Evolutionary conservation across 306 rosid species (phyloP).

Genomic region (Astragalus glycyphyllos): DNA sequence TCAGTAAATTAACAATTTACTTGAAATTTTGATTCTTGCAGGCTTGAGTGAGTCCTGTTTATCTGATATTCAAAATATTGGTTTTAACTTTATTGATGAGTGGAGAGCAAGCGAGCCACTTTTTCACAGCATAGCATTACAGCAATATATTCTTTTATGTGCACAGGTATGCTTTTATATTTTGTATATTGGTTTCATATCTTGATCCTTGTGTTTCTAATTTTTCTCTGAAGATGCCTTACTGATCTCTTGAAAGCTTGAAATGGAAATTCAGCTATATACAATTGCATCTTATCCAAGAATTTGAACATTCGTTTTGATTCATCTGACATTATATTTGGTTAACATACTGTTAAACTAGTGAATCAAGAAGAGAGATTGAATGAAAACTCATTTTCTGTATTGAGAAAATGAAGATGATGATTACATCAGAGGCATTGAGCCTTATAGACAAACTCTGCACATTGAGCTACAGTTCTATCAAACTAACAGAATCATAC

Average conservation of each 20-base stretch:
- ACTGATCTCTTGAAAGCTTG: slow-evolving; percentile 8
- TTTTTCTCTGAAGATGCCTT: slow-evolving; percentile 9
- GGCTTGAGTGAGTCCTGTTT: slow-evolving; percentile 43
- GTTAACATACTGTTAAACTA: neutral
- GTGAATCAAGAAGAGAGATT: too few species aligned
- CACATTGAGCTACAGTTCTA: too few species aligned
- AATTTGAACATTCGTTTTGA: slow-evolving; percentile 22
- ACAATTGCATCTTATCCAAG: slow-evolving; percentile 22
- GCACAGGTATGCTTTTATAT: slow-evolving; percentile 65
- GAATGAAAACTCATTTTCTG: too few species aligned
- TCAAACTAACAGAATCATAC: too few species aligned
- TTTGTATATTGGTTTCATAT: slow-evolving; percentile 21
- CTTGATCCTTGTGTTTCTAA: neutral
- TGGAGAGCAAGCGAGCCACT: slow-evolving; percentile 60
- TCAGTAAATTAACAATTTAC: slow-evolving; percentile 28
- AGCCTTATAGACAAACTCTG: too few species aligned
- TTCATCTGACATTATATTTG: slow-evolving; percentile 11
- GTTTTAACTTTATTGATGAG: slow-evolving; percentile 60
- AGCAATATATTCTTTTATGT: slow-evolving; percentile 88
- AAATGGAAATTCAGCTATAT: slow-evolving; percentile 37
- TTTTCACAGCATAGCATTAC: slow-evolving; percentile 76
- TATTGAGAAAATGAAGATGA: too few species aligned
- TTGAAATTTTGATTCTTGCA: slow-evolving; percentile 43
- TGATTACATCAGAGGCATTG: too few species aligned
- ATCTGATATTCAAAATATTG: slow-evolving; percentile 62